Evolutionary conservation across 208 protist genomes (phyloP).

Genomic region (Tritrichomonas foetus): DNA sequence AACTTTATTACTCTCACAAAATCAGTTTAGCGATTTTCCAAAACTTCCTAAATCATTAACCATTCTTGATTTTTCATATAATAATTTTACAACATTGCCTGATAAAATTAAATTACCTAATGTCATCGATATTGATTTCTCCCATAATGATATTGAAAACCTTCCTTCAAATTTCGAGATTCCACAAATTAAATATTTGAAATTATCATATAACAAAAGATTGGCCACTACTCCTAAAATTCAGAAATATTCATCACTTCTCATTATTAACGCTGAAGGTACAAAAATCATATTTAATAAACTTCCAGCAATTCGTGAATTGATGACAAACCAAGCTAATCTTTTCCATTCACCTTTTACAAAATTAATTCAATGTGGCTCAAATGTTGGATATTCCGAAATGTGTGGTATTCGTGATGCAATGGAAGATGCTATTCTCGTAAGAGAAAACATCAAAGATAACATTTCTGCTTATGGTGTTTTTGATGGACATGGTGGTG

Average conservation of each 20-base stretch:
- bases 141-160: neutral
- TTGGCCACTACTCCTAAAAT: neutral
- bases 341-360: neutral
- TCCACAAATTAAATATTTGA: neutral
- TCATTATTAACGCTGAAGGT: neutral
- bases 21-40: neutral
- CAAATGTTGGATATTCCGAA: neutral
- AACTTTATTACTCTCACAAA: neutral
- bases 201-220: neutral
- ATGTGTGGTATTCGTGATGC: neutral
- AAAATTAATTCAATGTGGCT: neutral
- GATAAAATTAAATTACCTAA: neutral
- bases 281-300: neutral
- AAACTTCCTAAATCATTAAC: neutral
- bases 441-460: neutral
- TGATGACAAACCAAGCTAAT: neutral
- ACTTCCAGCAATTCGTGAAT: no score
- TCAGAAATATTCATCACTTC: no score
- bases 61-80: neutral
- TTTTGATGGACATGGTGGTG: neutral
- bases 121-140: neutral
- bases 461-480: neutral
- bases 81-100: neutral
- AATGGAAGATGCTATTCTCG: slow-evolving; percentile 10
- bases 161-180: neutral